Evolutionary conservation across 306 rosid species (phyloP).

Genomic region (Rubus idaeus): DNA sequence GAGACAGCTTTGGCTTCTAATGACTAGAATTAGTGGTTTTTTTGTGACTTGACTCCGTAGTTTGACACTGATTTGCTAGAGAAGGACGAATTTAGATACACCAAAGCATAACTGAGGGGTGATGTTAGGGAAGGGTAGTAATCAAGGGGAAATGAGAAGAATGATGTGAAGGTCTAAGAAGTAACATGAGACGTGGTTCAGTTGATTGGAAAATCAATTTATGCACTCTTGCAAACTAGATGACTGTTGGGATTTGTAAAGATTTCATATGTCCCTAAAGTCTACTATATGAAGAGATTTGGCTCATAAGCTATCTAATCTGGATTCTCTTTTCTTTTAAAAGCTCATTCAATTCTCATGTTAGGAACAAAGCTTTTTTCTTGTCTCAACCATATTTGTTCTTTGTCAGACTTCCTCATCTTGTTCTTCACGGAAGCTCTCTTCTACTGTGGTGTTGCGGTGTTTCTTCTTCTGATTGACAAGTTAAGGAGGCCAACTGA

Average conservation of each 20-base stretch:
- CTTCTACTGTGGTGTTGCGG: constrained; percentile 87
- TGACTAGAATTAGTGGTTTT: neutral
- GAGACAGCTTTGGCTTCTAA: constrained; percentile 16
- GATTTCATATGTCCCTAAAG: neutral
- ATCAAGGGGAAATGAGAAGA: constrained; percentile 10
- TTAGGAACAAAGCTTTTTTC: constrained; percentile 8
- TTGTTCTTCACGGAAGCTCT: constrained; percentile 96
- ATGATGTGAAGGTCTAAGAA: neutral
- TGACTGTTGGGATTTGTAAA: neutral
- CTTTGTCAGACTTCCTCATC: constrained; percentile 88
- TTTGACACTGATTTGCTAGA: neutral
- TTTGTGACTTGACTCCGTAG: neutral
- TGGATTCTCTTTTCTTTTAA: neutral
- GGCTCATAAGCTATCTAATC: neutral
- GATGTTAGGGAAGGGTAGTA: constrained; percentile 14
- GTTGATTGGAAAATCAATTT: constrained; percentile 6
- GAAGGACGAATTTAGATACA: constrained; percentile 12
- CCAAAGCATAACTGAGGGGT: constrained; percentile 3
- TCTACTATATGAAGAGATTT: neutral
- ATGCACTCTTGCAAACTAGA: neutral
- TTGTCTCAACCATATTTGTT: constrained; percentile 30
- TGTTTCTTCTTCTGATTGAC: constrained; percentile 71
- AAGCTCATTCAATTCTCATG: neutral
- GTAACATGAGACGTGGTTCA: neutral
- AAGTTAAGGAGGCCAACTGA: constrained; percentile 54